Percentiles rank a stretch among this genome's conserved stretches.
These are phyloP conservation scores for Mortierella sp. DNA, from an alignment of 371 early-diverging fungal genomes.

Conservation along the genomic window DNA sequence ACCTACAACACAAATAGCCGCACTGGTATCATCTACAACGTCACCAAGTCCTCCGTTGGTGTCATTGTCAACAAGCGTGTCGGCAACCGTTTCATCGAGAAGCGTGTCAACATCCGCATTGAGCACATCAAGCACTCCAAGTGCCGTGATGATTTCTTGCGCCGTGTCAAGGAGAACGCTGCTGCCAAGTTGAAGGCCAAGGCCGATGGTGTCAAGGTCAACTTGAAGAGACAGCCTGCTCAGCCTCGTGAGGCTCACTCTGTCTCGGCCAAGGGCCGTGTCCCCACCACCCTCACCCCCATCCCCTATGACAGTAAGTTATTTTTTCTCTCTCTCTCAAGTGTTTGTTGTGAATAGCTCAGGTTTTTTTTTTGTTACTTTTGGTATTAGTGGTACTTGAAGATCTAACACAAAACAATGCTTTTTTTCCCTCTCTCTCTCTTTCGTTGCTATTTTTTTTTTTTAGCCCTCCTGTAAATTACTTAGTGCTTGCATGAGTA, in stretches of 20 bases:
- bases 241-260: conserved; percentile 92
- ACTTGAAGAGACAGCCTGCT: conserved; percentile 94
- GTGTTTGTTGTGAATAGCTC: too few species aligned
- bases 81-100: conserved; percentile 98
- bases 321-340: too few species aligned
- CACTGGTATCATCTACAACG: conserved; percentile 99
- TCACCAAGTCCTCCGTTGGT: conserved; percentile 98
- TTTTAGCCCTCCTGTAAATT: conserved; percentile 41
- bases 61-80: conserved; percentile 98
- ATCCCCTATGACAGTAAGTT: conserved; percentile 94
- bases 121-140: conserved; percentile 99
- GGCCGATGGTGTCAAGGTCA: conserved; percentile 61
- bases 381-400: too few species aligned
- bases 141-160: conserved; percentile 98
- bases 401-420: too few species aligned
- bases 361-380: too few species aligned
- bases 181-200: conserved; percentile 80
- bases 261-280: conserved; percentile 90
- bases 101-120: conserved; percentile 98
- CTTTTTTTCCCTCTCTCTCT: background rate
- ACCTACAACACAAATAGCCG: too few species aligned
- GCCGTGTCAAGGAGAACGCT: conserved; percentile 96
- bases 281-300: conserved; percentile 92
- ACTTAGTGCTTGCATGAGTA: conserved; percentile 26
- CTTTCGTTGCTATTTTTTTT: background rate